These are phyloP conservation scores for Lachancea thermotolerans DNA, from an alignment of 805 yeast species.

Conservation along the genomic window DNA sequence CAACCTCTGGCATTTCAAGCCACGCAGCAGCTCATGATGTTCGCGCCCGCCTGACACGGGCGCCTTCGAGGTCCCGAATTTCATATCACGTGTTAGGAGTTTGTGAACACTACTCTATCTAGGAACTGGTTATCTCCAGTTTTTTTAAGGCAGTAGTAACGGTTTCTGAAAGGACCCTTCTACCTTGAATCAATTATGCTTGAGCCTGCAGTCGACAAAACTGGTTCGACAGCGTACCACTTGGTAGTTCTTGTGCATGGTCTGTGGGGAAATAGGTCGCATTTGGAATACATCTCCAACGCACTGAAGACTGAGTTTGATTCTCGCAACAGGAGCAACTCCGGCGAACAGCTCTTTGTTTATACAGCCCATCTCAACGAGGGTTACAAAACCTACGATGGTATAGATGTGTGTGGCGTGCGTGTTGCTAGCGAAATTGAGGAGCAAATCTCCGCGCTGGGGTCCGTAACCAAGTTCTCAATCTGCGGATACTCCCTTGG, in stretches of 20 bases:
- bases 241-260: constrained; percentile 60
- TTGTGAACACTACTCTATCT: too few species aligned
- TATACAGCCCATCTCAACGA: constrained; percentile 45
- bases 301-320: constrained; percentile 35
- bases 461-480: constrained; percentile 55
- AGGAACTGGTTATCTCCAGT: too few species aligned
- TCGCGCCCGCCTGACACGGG: too few species aligned
- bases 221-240: constrained; percentile 31
- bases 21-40: background rate
- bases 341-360: constrained; percentile 17
- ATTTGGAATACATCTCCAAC: constrained; percentile 53
- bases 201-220: background rate
- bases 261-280: constrained; percentile 71
- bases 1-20: background rate
- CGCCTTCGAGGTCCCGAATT: too few species aligned
- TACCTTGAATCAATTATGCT: background rate
- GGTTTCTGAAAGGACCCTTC: background rate
- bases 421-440: constrained; percentile 65
- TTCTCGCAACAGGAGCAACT: constrained; percentile 16
- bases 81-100: too few species aligned
- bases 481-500: constrained; percentile 82
- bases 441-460: constrained; percentile 28
- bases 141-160: background rate
- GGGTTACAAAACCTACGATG: constrained; percentile 78
- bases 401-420: constrained; percentile 77